Evolutionary conservation across 768 basidiomycete species (phyloP), one percentile per base, ranked within the genome.

Genomic region (Psilocybe tampanensis): DNA sequence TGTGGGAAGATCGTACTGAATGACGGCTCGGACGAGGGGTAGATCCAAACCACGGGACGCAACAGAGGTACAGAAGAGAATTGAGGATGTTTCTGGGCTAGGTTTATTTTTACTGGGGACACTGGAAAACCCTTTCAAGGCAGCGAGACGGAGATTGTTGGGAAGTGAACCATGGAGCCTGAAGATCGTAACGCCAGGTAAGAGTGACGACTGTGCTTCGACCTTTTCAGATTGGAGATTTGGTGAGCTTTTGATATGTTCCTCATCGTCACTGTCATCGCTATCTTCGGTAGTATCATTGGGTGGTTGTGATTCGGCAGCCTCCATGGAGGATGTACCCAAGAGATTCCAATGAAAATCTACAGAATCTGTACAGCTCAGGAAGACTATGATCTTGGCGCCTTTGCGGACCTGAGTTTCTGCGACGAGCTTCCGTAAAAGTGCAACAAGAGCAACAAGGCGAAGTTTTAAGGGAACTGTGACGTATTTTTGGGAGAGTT

Each of bases 1-100:
- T 0, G 97, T 98, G 0, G 97, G 96, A 19, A 98, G 83, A 69
- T 99, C 97, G 66, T 97, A 97, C 68, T 99, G 97, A 29, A 98
- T 76, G 59, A 99, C 95, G 2, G 93, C 92, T 33, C 90, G 88
- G 7, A 98, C 95, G n/a, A 92, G 81, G 5, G 95, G 95, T 23
- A 99, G 78, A 74, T 98, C 96, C 22, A 99, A 83, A 68, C 97
- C 97, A 68, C 97, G 93, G n/a, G 97, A 95, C 2, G 97, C 97
- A 50, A 99, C 95, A 8, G 94, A 96, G 1, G 97, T 99, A 70
- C 95, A 98, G 44, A 98, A 80, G 3, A 99, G 80, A 47, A 99
- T 81, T 1, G 95, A 87, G 3, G 86, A 82, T 0, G 73, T 70
- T 13, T 65, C 45, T 9, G 55, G 43, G 45, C 44, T 26, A 64